Evolutionary conservation across 2,329 filamentous ascomycete genomes (phyloP).

Genomic region (Parastagonospora nodorum): DNA sequence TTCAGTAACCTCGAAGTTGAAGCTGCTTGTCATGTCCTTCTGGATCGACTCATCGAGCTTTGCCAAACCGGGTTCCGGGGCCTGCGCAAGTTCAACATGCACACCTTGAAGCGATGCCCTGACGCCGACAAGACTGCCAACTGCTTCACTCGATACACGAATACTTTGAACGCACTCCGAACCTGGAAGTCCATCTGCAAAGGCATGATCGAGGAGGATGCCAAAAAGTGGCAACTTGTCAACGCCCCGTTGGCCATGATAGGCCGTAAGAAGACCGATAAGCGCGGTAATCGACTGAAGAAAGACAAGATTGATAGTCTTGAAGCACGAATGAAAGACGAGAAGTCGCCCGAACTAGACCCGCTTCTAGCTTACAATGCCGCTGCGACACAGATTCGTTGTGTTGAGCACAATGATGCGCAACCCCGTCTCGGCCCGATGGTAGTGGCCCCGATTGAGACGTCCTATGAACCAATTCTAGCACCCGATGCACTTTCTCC

Average conservation of each 20-base stretch:
- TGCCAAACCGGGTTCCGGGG: not conserved
- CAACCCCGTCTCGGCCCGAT: too few species aligned
- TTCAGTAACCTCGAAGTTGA: not conserved
- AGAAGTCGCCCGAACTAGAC: too few species aligned
- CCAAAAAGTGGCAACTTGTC: not conserved
- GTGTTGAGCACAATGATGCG: too few species aligned
- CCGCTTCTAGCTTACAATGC: too few species aligned
- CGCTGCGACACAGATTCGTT: too few species aligned
- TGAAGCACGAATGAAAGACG: too few species aligned
- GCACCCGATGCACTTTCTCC: too few species aligned
- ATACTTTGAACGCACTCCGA: not conserved
- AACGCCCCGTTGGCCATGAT: not conserved
- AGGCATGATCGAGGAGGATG: not conserved
- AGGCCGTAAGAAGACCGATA: not conserved
- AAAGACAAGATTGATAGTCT: not conserved
- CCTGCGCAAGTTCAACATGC: not conserved
- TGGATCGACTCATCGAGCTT: not conserved
- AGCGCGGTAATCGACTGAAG: not conserved
- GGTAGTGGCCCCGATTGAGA: too few species aligned
- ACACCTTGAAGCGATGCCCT: not conserved
- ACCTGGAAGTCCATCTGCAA: not conserved
- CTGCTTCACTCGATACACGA: not conserved
- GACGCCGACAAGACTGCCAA: not conserved
- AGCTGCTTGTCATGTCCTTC: not conserved
- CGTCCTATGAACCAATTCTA: too few species aligned